A percentile compares a stretch with the other conserved stretches of the same genome.
Conservation (phyloP, 331 rosid genomes). For the Acacia pycnantha region DNA sequence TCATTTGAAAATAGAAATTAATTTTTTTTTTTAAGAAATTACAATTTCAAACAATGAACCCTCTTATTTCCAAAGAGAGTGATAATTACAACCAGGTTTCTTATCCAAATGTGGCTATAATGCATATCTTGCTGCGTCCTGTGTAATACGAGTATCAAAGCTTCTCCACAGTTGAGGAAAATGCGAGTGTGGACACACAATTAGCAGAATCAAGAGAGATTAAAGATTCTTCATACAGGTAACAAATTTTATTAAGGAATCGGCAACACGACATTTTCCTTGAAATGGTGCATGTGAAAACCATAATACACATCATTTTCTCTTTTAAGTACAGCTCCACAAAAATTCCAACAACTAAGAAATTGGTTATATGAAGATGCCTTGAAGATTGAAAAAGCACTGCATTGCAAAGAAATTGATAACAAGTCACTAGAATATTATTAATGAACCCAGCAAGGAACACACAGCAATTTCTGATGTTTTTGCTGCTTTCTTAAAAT, state of each 20-base stretch:
- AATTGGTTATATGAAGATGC: background rate
- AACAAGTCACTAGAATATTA: slow-evolving; percentile 31
- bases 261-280: slow-evolving; percentile 17
- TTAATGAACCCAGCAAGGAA: slow-evolving; percentile 46
- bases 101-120: background rate
- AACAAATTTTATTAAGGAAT: slow-evolving; percentile 21
- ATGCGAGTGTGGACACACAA: too few species aligned
- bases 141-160: background rate
- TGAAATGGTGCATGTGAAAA: slow-evolving; percentile 19
- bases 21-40: background rate
- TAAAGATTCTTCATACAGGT: background rate
- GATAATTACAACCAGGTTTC: background rate
- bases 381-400: too few species aligned
- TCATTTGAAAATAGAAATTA: background rate
- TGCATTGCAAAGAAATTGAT: too few species aligned
- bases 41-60: background rate
- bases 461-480: slow-evolving; percentile 28
- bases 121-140: background rate
- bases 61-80: too few species aligned
- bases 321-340: slow-evolving; percentile 2
- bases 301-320: slow-evolving; percentile 16
- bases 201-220: background rate
- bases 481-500: slow-evolving; percentile 28
- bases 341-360: slow-evolving; percentile 25
- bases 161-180: background rate